Evolutionary conservation across 1,284 basidiomycete species (phyloP), one percentile per base, ranked within the genome.

Genomic region (Athelia sp.): DNA sequence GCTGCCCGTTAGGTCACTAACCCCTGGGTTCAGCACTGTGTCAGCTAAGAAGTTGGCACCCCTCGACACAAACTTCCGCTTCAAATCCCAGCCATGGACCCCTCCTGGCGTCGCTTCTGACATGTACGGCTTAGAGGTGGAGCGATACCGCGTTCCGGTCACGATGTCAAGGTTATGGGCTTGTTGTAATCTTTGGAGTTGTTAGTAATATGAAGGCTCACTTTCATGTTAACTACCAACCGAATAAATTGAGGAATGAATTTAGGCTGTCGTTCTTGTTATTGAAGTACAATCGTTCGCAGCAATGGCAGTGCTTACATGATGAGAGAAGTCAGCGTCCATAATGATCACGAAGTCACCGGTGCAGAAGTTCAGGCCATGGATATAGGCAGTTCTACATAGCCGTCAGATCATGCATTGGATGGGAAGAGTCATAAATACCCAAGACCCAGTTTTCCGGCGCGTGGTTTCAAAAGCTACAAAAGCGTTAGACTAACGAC

Each of bases 321-420:
- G 93, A 64, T 96, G 93, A 11, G 91, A 94, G 66, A 96, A 95
- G 69, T 96, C 93, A 46, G 93, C 93, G 62, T 96, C 93, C 93
- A 96, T 96, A 66, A 96, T 95, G 62, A 95, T 90, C 31, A 94
- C 90, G 70, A 93, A 96, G 67, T 91, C 90, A n/a, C 93, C 93
- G 0, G 87, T 84, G 61, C 86, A 88, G 63, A 87, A 91, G 59
- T 90, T 85, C 47, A 96, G 74, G 11, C 93, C 93, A 64, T 96
- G 89, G 47, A 95, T 90, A 65, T 96, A 96, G 18, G 93, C 93
- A 14, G 93, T 94, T 48, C 90, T 92, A 56, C 29, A 14, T 21
- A 43, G 22, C 43, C 11, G 4, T 47, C 31, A 36, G 49, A 47
- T 53, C n/a, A 57, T 46, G 36, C 9, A 43, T 4, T 31, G 11